Conservation (phyloP, 371 early-diverging fungal genomes). For the Phascolomyces articulosus region DNA sequence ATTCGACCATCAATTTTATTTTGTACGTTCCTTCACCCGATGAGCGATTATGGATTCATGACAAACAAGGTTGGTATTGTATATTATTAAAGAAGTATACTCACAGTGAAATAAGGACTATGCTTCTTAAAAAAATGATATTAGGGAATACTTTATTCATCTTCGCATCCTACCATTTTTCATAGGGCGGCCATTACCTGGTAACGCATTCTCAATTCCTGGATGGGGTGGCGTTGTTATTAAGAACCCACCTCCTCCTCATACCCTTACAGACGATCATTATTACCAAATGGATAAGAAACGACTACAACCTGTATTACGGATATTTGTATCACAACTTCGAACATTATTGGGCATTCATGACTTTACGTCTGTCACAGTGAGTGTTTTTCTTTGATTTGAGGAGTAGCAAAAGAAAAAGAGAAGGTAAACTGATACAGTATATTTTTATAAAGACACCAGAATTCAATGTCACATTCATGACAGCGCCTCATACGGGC, state of each 20-base stretch:
- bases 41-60: constrained; percentile 66
- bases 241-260: constrained; percentile 54
- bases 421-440: background rate
- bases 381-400: too few relatives aligned
- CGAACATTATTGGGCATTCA: constrained; percentile 81
- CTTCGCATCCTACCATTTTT: too few relatives aligned
- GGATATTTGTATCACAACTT: constrained; percentile 78
- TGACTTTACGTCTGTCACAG: constrained; percentile 25
- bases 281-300: constrained; percentile 36
- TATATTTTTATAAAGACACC: constrained; percentile 2
- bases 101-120: too few relatives aligned
- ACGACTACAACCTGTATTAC: constrained; percentile 75
- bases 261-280: constrained; percentile 1
- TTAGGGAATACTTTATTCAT: too few relatives aligned
- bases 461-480: constrained; percentile 15
- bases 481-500: constrained; percentile 29
- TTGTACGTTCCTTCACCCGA: constrained; percentile 76
- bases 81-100: background rate
- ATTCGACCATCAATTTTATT: constrained; percentile 86
- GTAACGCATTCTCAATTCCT: constrained; percentile 87
- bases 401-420: too few relatives aligned
- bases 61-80: constrained; percentile 41
- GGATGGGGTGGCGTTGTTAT: constrained; percentile 94
- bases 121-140: too few relatives aligned
- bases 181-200: constrained; percentile 37